These are phyloP conservation scores for Wallemia mellicola DNA, from an alignment of 1,284 basidiomycete genomes.

Conservation along the genomic window DNA sequence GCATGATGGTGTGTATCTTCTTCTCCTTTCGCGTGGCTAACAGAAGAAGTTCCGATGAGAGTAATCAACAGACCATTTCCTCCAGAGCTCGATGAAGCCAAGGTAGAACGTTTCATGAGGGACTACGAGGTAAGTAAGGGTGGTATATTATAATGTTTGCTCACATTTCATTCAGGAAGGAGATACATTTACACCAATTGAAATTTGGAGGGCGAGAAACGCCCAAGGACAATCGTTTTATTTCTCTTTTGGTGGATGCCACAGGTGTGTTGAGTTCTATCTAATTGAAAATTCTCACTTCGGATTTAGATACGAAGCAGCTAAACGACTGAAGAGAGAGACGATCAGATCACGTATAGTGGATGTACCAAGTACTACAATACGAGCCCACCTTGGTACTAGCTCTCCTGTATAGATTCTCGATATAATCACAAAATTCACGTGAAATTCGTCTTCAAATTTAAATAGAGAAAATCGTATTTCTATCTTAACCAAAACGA, in stretches of 20 bases:
- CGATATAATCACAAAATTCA: neutral
- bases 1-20: neutral
- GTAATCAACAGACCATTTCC: conserved; percentile 17
- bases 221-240: conserved; percentile 14
- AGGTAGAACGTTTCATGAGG: conserved; percentile 16
- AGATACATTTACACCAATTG: conserved; percentile 18
- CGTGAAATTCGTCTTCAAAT: too few species aligned
- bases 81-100: conserved; percentile 15
- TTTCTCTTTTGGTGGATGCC: conserved; percentile 18
- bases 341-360: conserved; percentile 17
- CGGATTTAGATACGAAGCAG: conserved; percentile 18
- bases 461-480: too few species aligned
- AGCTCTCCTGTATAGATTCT: neutral
- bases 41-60: conserved; percentile 13
- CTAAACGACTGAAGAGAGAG: conserved; percentile 13
- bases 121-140: too few species aligned
- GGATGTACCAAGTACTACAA: conserved; percentile 15
- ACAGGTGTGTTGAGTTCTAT: too few species aligned
- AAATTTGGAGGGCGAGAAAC: conserved; percentile 15
- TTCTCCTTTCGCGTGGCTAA: neutral
- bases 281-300: too few species aligned
- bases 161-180: too few species aligned
- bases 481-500: neutral
- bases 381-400: conserved; percentile 15
- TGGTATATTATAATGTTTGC: too few species aligned